Base-by-base conservation (phyloP, 148 eudicot species). In the Polygonum maritimum region DNA sequence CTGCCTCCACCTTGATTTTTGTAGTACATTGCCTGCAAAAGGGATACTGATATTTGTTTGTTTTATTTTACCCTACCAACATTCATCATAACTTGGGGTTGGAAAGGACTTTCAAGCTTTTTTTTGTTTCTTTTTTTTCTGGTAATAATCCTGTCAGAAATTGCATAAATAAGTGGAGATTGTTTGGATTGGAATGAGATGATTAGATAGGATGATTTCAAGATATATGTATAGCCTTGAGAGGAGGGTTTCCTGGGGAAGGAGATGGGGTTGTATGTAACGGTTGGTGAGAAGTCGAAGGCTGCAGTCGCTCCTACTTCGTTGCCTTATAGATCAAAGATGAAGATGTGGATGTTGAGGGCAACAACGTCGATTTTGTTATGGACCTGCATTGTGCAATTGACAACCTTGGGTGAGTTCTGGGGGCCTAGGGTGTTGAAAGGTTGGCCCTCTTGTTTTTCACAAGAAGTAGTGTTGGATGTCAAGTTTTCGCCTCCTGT, bases 351-450 rank as follows among this genome's bases (percentile, higher is more conserved):
- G 97, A 85, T 91, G 81, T 84, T 91, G 11, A 86, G 92, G 72
- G 97, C 90, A 2, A 85, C 88, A 4, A 83, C 92, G 0, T 86
- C 89, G 51, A 71, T 91, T 73, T 73, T 91, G 73, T 18, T 91
- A 26, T 91, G 97, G 97, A 91, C 97, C 75, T 91, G 97, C 77
- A 40, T 89, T 58, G 89, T 89, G 31, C 91, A 89, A 79, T 80
- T 91, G 81, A 87, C 92, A 12, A 83, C 89, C 35, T 78, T 88
- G 58, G 89, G 97, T 5, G 93, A 88, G 71, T 52, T 79, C 74
- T 91, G 91, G 97, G 93, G 93, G 13, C 92, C 97, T 52, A 81
- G 89, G 80, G 87, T 89, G 26, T 85, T 91, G 81, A 89, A 89
- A 73, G 91, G 91, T 14, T 91, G 96, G 96, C 96, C 92, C 26